A percentile compares a stretch with the other conserved stretches of the same genome.
Evolutionary conservation across 306 rosid species (phyloP).

Genomic region (Urtica urens): DNA sequence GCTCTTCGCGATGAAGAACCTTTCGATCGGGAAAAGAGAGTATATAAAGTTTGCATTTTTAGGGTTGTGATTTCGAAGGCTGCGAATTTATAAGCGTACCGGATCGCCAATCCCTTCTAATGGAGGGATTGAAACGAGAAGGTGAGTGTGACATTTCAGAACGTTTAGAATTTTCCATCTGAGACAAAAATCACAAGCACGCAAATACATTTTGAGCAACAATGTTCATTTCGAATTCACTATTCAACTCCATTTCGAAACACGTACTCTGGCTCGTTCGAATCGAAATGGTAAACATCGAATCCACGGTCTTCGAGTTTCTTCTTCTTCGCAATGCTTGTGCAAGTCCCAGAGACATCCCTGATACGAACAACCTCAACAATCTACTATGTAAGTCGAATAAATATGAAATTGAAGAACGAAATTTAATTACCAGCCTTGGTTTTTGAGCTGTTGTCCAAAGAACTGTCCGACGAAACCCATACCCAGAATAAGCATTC

Average conservation of each 20-base stretch:
- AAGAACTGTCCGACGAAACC: constrained; percentile 65
- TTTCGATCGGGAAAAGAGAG: too few relatives aligned
- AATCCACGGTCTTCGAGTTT: constrained; percentile 55
- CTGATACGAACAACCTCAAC: constrained; percentile 12
- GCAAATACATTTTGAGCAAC: constrained; percentile 3
- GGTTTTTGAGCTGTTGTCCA: constrained; percentile 48
- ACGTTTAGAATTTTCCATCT: constrained; percentile 32
- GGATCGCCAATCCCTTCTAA: constrained; percentile 49
- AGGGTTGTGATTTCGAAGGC: not conserved
- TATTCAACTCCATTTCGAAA: too few relatives aligned
- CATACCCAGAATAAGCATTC: constrained; percentile 58
- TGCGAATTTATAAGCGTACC: constrained; percentile 27
- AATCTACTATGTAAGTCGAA: not conserved
- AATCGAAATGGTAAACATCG: constrained; percentile 52
- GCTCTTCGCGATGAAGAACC: constrained; percentile 63
- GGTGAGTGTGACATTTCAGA: constrained; percentile 57
- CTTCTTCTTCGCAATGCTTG: constrained; percentile 48
- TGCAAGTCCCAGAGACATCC: constrained; percentile 72
- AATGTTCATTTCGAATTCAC: too few relatives aligned
- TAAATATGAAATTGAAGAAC: not conserved
- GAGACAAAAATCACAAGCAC: constrained; percentile 15
- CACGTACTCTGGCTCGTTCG: constrained; percentile 61
- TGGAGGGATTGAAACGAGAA: constrained; percentile 72
- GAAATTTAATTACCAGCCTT: constrained; percentile 50
- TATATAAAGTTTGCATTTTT: not conserved